A percentile compares a stretch with the other conserved stretches of the same genome.
Conservation (phyloP, 1,139 yeast genomes). For the Geotrichum bryndzae region DNA sequence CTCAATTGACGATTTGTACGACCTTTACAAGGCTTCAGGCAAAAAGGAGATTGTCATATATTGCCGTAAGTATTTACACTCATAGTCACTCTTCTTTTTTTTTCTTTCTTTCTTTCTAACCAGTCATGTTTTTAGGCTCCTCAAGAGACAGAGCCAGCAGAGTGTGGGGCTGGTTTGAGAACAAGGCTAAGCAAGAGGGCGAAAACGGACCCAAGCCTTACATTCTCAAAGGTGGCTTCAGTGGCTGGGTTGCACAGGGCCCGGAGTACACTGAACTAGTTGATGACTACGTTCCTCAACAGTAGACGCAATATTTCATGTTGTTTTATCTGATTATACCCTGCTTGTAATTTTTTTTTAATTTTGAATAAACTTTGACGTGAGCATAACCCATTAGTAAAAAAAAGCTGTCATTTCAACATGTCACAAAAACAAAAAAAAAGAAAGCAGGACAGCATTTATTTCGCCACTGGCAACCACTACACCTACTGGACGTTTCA, state of each 20-base stretch:
- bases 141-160: constrained; percentile 26
- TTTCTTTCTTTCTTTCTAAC: not conserved
- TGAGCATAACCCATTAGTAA: too few relatives aligned
- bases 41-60: constrained; percentile 23
- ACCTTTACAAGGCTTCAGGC: constrained; percentile 23
- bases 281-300: constrained; percentile 23
- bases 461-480: too few relatives aligned
- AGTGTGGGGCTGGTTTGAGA: constrained; percentile 26
- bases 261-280: constrained; percentile 21
- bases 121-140: constrained; percentile 13
- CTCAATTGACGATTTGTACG: constrained; percentile 23
- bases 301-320: not conserved
- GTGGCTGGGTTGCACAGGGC: constrained; percentile 25
- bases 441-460: too few relatives aligned
- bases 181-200: constrained; percentile 20
- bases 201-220: constrained; percentile 18
- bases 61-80: constrained; percentile 16
- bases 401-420: too few relatives aligned
- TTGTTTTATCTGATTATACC: not conserved
- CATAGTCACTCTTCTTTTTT: not conserved
- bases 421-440: too few relatives aligned
- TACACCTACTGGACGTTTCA: too few relatives aligned
- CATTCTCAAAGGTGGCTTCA: constrained; percentile 26
- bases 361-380: too few relatives aligned
- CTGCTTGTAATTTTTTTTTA: not conserved